Conservation (phyloP, 78 protist species). For the Emiliania huxleyi region DNA sequence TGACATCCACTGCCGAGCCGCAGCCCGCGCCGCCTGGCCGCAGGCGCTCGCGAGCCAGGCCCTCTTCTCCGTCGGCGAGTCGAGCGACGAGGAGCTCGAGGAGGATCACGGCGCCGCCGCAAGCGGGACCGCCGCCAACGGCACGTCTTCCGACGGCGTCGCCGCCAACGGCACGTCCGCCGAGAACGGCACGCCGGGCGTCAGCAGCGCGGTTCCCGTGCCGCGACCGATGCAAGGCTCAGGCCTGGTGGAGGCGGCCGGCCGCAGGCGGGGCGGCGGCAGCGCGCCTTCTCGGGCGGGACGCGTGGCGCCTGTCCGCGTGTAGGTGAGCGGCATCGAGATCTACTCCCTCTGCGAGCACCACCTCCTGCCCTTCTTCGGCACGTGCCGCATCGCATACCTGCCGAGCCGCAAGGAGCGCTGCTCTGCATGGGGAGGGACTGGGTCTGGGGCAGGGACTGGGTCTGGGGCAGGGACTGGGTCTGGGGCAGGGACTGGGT, state of each 20-base stretch:
- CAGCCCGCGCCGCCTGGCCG: no score
- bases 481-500: no score
- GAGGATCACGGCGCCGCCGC: not conserved
- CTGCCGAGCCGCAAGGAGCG: slow-evolving; percentile 67
- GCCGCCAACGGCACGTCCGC: not conserved
- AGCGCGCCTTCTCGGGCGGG: not conserved
- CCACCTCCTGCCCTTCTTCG: slow-evolving; percentile 92
- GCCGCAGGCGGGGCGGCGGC: not conserved
- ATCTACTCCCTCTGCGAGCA: slow-evolving; percentile 90
- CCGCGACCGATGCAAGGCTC: not conserved
- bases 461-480: no score
- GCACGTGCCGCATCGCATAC: slow-evolving; percentile 70
- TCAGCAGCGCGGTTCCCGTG: not conserved
- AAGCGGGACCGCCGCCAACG: not conserved
- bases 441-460: no score
- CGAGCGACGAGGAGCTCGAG: not conserved
- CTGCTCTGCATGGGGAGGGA: no score
- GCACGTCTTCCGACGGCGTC: no score
- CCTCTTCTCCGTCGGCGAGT: slow-evolving; percentile 42
- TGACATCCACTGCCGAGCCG: no score
- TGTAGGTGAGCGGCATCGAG: slow-evolving; percentile 78
- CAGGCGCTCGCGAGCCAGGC: slow-evolving; percentile 80
- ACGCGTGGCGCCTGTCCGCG: not conserved
- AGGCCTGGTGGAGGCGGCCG: no score
- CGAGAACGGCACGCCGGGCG: no score